phyloP scores from a whole-genome alignment of 768 basidiomycete species.

The Russula griseocarnosa region DNA sequence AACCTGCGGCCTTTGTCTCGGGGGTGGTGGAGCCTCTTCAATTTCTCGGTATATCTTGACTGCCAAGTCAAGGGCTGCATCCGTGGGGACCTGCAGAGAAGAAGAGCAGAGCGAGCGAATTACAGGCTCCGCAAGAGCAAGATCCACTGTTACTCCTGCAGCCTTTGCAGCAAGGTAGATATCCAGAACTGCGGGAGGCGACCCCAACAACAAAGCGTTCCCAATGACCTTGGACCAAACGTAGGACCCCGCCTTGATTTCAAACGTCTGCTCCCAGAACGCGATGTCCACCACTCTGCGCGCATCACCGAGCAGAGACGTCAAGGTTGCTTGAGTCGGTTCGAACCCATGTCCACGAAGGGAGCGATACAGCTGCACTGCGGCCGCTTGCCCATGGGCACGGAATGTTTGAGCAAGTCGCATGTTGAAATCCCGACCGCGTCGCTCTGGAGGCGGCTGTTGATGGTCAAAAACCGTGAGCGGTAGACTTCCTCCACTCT shows the following conservation, averaged over 20 bases:
- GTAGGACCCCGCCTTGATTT: slow-evolving; percentile 38
- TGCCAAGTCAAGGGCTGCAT: slow-evolving; percentile 49
- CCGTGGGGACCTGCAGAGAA: slow-evolving; percentile 37
- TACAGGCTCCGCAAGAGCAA: slow-evolving; percentile 51
- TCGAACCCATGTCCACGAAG: slow-evolving; percentile 18
- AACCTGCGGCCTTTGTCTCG: not conserved
- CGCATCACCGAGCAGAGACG: slow-evolving; percentile 16
- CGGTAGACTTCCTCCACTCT: slow-evolving; percentile 26
- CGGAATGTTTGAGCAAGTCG: slow-evolving; percentile 17
- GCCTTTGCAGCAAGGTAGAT: slow-evolving; percentile 48
- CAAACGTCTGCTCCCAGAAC: slow-evolving; percentile 41
- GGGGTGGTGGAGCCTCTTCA: not conserved
- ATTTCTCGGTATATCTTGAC: slow-evolving; percentile 52
- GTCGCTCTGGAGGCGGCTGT: not conserved
- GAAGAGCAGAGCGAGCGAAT: slow-evolving; percentile 48
- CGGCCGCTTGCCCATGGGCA: slow-evolving; percentile 2
- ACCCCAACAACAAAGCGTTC: slow-evolving; percentile 44
- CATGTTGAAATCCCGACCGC: slow-evolving; percentile 13
- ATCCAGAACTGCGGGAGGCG: slow-evolving; percentile 42
- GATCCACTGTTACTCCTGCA: slow-evolving; percentile 46
- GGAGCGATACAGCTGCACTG: slow-evolving; percentile 8
- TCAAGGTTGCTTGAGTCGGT: slow-evolving; percentile 23
- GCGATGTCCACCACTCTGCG: slow-evolving; percentile 11
- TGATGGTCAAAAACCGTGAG: not conserved
- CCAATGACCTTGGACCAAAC: slow-evolving; percentile 56